Conservation (phyloP, 2,329 filamentous ascomycete genomes). For the Colletotrichum eleusines region DNA sequence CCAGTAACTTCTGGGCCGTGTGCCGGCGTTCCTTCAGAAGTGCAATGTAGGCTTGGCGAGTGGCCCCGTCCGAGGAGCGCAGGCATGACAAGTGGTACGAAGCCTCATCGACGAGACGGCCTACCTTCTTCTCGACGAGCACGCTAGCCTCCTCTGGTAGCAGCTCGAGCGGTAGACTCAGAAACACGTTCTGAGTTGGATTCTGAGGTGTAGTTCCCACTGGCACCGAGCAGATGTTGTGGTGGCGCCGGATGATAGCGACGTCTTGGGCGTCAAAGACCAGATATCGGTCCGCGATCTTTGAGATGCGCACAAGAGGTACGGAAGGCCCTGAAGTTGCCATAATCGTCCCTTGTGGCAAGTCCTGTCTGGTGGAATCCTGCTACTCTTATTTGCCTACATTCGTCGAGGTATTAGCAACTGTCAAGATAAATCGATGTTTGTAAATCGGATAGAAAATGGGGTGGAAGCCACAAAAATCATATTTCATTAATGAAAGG, state of each 20-base stretch:
- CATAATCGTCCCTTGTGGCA: neutral
- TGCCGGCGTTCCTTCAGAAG: constrained; percentile 62
- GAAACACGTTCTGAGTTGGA: constrained; percentile 94
- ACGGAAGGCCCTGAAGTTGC: constrained; percentile 45
- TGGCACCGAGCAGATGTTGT: constrained; percentile 88
- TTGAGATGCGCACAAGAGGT: constrained; percentile 79
- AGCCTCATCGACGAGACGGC: constrained; percentile 84
- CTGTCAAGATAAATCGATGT: neutral
- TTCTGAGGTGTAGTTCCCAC: constrained; percentile 91
- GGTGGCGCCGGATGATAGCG: constrained; percentile 79
- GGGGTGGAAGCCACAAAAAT: constrained; percentile 8
- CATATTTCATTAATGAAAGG: constrained; percentile 53
- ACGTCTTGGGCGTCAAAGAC: constrained; percentile 89
- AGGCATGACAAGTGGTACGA: constrained; percentile 76
- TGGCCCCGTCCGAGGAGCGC: constrained; percentile 65
- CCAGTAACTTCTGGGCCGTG: constrained; percentile 55
- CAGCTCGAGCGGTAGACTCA: constrained; percentile 88
- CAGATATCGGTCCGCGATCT: constrained; percentile 84
- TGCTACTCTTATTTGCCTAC: constrained; percentile 41
- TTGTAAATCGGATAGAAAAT: neutral
- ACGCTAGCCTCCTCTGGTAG: constrained; percentile 90
- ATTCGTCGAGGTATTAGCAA: constrained; percentile 15
- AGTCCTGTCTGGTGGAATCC: neutral
- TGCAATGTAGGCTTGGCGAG: constrained; percentile 73
- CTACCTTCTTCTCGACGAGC: constrained; percentile 81